Evolutionary conservation across 257 asterid genomes (phyloP), one percentile per base, ranked within the genome.

Genomic region (Ehretia macrophylla): DNA sequence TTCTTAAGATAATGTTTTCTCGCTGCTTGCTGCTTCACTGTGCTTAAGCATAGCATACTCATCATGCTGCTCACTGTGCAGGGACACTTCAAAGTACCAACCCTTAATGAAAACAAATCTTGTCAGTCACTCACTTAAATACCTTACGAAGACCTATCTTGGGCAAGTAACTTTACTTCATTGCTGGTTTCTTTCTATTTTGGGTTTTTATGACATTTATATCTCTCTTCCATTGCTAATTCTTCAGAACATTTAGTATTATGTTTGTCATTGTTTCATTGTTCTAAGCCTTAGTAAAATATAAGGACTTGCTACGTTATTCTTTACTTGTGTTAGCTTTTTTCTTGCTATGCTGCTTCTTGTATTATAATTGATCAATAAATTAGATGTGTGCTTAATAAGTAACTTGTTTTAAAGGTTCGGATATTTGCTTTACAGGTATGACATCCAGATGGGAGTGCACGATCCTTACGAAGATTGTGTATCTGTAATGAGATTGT

Each of bases 101-200:
- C 89, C 85, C 44, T 73, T 82, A 59, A 77, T 72, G 83, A 82
- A 79, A 68, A 82, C 86, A 50, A 82, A 82, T 69, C 76, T 79
- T 5, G 78, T 68, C 38, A 79, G 89, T 74, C 82, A 79, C 80
- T 74, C 89, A 1, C 78, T 82, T 55, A 82, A 77, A 66, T 74
- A 82, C 66, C 84, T 79, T 14, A 67, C 70, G 55, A 77, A 77
- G 75, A 77, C 82, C 44, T 75, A 61, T 77, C 84, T 82, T 1
- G 82, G 86, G 89, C 64, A 74, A 79, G 85, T 75, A 44, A 48
- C 69, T 37, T 62, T 27, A 49, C 63, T 13, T 40, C 32, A 27
- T 59, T 21, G 51, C 48, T 32, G 18, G 45, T 59, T 27, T 27
- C 35, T 27, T 27, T 27, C 35, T 27, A 27, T 27, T 27, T 27